Percentiles rank a stretch among this genome's conserved stretches.
phyloP scores from a whole-genome alignment of 306 rosid genomes.

The Crotalaria pallida region DNA sequence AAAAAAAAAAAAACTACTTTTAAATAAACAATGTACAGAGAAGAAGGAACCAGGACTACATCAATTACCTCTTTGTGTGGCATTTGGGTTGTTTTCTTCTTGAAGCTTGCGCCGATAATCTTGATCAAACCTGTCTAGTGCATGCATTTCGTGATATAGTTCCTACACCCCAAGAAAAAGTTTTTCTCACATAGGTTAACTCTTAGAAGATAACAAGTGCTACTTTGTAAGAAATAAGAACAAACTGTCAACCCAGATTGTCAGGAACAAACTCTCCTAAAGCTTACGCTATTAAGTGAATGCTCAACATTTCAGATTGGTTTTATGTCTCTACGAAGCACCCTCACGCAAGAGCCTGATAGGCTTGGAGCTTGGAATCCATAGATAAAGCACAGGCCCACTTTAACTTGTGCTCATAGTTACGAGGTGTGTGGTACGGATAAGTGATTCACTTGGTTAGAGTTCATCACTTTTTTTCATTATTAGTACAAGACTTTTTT shows the following conservation, averaged over 20 bases:
- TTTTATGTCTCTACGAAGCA: too few relatives aligned
- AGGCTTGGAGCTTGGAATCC: too few relatives aligned
- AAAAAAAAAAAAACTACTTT: not conserved
- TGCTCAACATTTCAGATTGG: not conserved
- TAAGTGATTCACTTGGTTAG: too few relatives aligned
- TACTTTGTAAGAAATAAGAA: constrained; percentile 6
- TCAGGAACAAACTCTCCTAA: not conserved
- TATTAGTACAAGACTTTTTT: too few relatives aligned
- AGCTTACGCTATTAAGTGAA: too few relatives aligned
- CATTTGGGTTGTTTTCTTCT: constrained; percentile 87
- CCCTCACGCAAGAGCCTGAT: too few relatives aligned
- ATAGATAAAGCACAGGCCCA: too few relatives aligned
- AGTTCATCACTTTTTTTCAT: too few relatives aligned
- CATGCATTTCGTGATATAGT: constrained; percentile 88
- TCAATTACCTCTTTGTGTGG: constrained; percentile 69
- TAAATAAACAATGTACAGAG: not conserved
- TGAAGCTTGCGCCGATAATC: constrained; percentile 88
- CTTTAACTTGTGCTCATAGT: too few relatives aligned
- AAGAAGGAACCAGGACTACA: constrained; percentile 1
- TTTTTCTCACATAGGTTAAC: constrained; percentile 5
- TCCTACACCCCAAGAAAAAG: constrained; percentile 49
- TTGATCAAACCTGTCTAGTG: constrained; percentile 95
- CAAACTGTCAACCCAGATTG: not conserved
- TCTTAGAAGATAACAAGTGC: not conserved
- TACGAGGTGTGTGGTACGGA: too few relatives aligned